Percentiles rank a stretch among this genome's conserved stretches.
Conservation (phyloP, 2,329 filamentous ascomycete species). For the Sphaceloma murrayae region DNA sequence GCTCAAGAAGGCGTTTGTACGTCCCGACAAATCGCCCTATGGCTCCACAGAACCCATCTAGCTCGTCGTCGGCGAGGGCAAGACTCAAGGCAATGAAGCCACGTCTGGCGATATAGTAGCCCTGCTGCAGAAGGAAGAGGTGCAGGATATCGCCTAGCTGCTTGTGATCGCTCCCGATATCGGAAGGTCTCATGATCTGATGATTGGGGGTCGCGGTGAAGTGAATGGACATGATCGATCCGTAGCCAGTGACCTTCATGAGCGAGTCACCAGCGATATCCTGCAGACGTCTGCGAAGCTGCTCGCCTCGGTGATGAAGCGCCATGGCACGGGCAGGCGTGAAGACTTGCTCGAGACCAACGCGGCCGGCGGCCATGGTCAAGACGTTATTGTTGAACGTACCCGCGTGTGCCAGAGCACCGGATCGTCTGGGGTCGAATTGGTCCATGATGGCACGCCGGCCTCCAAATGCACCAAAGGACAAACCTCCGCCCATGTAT, state of each 20-base stretch:
- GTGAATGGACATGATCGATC: slow-evolving; percentile 32
- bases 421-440: slow-evolving; percentile 42
- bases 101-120: slow-evolving; percentile 30
- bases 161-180: slow-evolving; percentile 23
- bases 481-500: slow-evolving; percentile 56
- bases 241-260: slow-evolving; percentile 32
- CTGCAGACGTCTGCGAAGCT: slow-evolving; percentile 25
- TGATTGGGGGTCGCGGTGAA: slow-evolving; percentile 25
- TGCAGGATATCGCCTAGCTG: slow-evolving; percentile 30
- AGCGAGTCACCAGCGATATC: slow-evolving; percentile 26
- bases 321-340: slow-evolving; percentile 26
- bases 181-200: slow-evolving; percentile 22
- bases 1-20: background rate
- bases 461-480: slow-evolving; percentile 59
- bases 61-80: slow-evolving; percentile 27
- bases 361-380: slow-evolving; percentile 48
- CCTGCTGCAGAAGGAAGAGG: slow-evolving; percentile 31
- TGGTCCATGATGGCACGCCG: slow-evolving; percentile 48
- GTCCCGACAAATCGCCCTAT: slow-evolving; percentile 4
- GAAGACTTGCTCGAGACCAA: slow-evolving; percentile 31
- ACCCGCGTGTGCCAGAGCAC: slow-evolving; percentile 46
- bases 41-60: slow-evolving; percentile 27
- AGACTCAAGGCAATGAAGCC: slow-evolving; percentile 32
- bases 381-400: slow-evolving; percentile 61
- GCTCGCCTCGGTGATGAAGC: slow-evolving; percentile 29